Evolutionary conservation across 495 filamentous ascomycete species (phyloP), one percentile per base, ranked within the genome.

Genomic region (Chaetomium cochliodes): DNA sequence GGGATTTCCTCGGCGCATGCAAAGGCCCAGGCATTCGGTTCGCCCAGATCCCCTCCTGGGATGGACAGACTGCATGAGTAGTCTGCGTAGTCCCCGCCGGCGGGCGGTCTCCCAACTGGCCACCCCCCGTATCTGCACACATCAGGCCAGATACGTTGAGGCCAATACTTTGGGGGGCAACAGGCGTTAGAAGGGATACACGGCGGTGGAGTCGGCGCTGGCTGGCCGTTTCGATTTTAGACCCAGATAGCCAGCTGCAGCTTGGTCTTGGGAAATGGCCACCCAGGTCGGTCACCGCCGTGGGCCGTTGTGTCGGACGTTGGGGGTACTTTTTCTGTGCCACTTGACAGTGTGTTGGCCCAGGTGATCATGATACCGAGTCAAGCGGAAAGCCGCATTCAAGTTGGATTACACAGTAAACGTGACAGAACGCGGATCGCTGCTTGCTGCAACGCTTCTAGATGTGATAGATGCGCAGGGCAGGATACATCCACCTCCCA

Each of bases 61-160:
- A 23, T 57, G 33, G 54, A 23, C 16, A 9, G 33, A 13, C 30
- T 57, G 33, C 54, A 25, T 57, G 11, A 41, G 20, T 9, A 15
- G 37, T n/a, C 12, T 1, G 33, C 30, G n/a, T n/a, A n/a, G n/a
- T n/a, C n/a, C n/a, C 28, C 28, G 28, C 28, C 28, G 53, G 33
- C 18, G 8, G n/a, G 30, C 28, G 41, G 26, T n/a, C 26, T 2
- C 28, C 54, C n/a, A 15, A 22, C 33, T 12, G 3, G 54, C n/a
- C n/a, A n/a, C 28, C 54, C 54, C 3, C 54, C 33, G 33, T 57
- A 25, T 57, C 30, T 57, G 54, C 54, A 57, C 2, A 41, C 54
- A 41, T 57, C 54, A 57, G 33, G 33, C 33, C 33, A 57, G 54
- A 2, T 20, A 8, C 9, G 22, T 18, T 13, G 22, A 13, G 9